Base-by-base conservation (phyloP, 1,284 basidiomycete species). In the Gymnopus androsaceus region DNA sequence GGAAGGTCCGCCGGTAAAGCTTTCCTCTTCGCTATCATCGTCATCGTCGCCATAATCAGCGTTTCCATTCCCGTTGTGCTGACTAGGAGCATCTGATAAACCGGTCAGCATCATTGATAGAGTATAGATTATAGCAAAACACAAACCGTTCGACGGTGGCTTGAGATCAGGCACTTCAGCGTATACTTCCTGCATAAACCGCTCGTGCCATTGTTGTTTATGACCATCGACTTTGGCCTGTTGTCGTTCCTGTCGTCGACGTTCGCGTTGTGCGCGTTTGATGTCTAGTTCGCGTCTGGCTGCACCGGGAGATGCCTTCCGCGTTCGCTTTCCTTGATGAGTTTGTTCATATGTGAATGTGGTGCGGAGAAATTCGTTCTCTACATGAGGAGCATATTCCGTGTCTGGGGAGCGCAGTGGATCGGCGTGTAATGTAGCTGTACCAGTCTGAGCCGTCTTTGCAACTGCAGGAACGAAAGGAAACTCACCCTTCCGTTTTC, bases 401-500 rank as follows among this genome's bases (percentile, higher is more conserved):
- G 64, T 66, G 37, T 72, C 69, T 17, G 70, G 65, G 19, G 30
- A n/a, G 14, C 48, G 47, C 15, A 52, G 12, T 63, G 65, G 38
- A 65, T 74, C 68, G 56, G 72, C 66, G 47, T 72, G 61, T 33
- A 64, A 61, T 27, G 68, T 58, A 5, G 67, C 73, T 76, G 55
- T 19, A 14, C 5, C 3, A 30, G 5, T 12, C 25, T 50, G 7
- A 40, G 48, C 7, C 4, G 21, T 8, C n/a, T 14, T 42, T 9
- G 15, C 17, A 48, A 51, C 25, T 9, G 27, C 40, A 38, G 46
- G 36, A 21, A 21, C 38, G 14, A n/a, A 33, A 51, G 14, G 37
- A 37, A 36, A 55, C 64, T 27, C 57, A 83, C 82, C 75, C 74
- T 82, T 82, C 38, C 82, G 76, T 63, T 82, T 82, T 12, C 59